Conservation (phyloP, 2,329 filamentous ascomycete species). For the Pyrenochaeta sp. region DNA sequence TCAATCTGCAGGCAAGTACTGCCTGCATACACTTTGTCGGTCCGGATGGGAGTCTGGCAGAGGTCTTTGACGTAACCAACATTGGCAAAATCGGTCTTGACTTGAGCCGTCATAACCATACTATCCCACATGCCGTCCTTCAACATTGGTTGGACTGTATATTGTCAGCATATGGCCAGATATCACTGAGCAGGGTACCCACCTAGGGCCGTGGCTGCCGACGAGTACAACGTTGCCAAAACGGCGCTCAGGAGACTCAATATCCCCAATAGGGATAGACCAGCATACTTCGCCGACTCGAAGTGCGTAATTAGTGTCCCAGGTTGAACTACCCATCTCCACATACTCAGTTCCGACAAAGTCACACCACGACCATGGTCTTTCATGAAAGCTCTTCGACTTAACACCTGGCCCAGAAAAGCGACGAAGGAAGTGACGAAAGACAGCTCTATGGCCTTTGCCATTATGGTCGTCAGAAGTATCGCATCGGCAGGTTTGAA, state of each 20-base stretch:
- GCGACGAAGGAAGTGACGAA: slow-evolving; percentile 81
- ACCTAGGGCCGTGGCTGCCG: slow-evolving; percentile 75
- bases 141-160: slow-evolving; percentile 72
- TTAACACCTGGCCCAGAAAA: slow-evolving; percentile 77
- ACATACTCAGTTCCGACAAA: slow-evolving; percentile 80
- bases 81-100: slow-evolving; percentile 72
- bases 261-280: slow-evolving; percentile 68
- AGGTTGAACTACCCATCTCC: slow-evolving; percentile 71
- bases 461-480: slow-evolving; percentile 71
- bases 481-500: slow-evolving; percentile 71
- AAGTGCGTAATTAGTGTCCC: slow-evolving; percentile 76
- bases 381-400: slow-evolving; percentile 70
- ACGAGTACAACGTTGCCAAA: slow-evolving; percentile 76
- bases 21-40: slow-evolving; percentile 53
- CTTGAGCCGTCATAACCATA: slow-evolving; percentile 62
- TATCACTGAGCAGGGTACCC: slow-evolving; percentile 10
- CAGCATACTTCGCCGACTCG: slow-evolving; percentile 70
- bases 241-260: slow-evolving; percentile 72
- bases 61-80: slow-evolving; percentile 60
- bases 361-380: slow-evolving; percentile 69
- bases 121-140: slow-evolving; percentile 64
- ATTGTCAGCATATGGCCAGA: background rate
- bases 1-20: slow-evolving; percentile 73
- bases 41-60: slow-evolving; percentile 69
- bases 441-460: slow-evolving; percentile 79